Evolutionary conservation across 257 asterid species (phyloP), one percentile per base, ranked within the genome.

Genomic region (Ilex asprella): DNA sequence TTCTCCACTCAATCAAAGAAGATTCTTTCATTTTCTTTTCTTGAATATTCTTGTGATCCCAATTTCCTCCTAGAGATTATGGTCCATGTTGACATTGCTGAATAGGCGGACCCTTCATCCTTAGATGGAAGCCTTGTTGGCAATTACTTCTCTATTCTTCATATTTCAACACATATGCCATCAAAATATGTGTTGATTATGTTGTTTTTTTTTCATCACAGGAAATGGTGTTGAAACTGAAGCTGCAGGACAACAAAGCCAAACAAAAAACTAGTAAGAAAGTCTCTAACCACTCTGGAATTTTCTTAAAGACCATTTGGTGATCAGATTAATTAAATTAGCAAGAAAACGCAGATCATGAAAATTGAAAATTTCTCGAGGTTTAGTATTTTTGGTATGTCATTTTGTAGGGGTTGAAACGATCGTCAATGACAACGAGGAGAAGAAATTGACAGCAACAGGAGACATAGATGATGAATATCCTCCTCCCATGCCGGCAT

Each of bases 391-490:
- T 53, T 2, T 16, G 3, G n/a, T 13, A 32, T 6, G 30, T 30
- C 12, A 15, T 6, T 35, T 57, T 39, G 11, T 78, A 88, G 96
- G 96, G 2, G 53, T 88, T 62, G 91, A 85, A 66, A 81, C 87
- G 4, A 75, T 88, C 10, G 65, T 91, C 9, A 64, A 85, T 16
- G 94, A 85, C 63, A 50, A 60, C 60, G 83, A 83, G 52, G 88
- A 83, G 43, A 83, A 80, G 59, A 78, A 81, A 56, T 43, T 88
- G 73, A 86, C 95, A 1, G 71, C 86, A 3, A 79, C 82, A 0
- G 96, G 96, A 2, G 75, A 67, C 76, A 54, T 83, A 39, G 96
- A 86, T 77, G 84, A 92, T 5, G 80, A 85, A 16, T 67, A 63
- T 10, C 67, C 56, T 2, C 16, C 74, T 44, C 41, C 65, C 65